phyloP scores from a whole-genome alignment of 441 rosid species.

The Populus hybrid region DNA sequence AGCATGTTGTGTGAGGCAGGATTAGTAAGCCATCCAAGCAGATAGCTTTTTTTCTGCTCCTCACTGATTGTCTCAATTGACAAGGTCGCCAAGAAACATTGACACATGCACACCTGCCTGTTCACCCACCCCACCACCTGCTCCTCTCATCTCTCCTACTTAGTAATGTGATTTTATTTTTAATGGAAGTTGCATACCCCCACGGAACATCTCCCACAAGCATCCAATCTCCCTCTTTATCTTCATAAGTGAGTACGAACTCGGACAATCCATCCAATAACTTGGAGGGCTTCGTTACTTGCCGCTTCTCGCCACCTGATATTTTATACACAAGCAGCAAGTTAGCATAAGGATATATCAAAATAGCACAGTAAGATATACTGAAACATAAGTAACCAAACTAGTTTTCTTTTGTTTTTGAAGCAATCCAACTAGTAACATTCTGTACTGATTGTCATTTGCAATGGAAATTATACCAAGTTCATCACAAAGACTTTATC shows the following conservation, averaged over 20 bases:
- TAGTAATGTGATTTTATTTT: background rate
- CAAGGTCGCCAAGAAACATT: background rate
- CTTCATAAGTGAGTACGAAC: conserved; percentile 80
- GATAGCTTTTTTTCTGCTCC: background rate
- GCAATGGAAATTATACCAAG: background rate
- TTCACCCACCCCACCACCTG: background rate
- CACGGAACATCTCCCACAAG: conserved; percentile 34
- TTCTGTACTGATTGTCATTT: background rate
- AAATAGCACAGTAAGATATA: background rate
- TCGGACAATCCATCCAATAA: conserved; percentile 74
- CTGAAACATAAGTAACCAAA: background rate
- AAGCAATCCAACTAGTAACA: background rate
- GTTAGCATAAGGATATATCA: conserved; percentile 6
- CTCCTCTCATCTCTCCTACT: background rate
- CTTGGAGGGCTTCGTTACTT: conserved; percentile 28
- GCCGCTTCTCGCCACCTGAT: conserved; percentile 29
- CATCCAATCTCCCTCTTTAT: conserved; percentile 97
- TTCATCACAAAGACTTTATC: too few relatives aligned
- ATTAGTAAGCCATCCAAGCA: background rate
- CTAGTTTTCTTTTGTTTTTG: background rate
- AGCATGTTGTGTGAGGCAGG: background rate
- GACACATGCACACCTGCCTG: background rate
- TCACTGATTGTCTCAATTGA: background rate
- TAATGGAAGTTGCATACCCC: conserved; percentile 37
- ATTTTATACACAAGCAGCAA: conserved; percentile 18